phyloP scores from a whole-genome alignment of 1,139 yeast genomes.

The Saccharomycopsis phalli region DNA sequence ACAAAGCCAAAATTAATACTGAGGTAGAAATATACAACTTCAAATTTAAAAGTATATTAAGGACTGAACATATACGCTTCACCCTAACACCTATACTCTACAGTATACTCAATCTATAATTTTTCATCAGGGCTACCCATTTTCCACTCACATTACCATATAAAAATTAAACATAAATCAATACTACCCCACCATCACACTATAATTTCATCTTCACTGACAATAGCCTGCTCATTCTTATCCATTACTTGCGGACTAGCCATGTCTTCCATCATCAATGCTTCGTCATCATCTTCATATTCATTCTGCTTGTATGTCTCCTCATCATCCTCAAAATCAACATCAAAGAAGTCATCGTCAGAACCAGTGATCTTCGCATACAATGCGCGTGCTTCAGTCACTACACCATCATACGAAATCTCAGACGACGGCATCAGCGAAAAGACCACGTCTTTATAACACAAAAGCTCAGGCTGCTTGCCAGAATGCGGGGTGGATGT shows the following conservation, averaged over 20 bases:
- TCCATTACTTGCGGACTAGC: neutral
- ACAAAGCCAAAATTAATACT: too few relatives aligned
- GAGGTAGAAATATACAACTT: too few relatives aligned
- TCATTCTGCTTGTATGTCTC: constrained; percentile 28
- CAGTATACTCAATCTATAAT: too few relatives aligned
- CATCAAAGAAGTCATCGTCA: constrained; percentile 91
- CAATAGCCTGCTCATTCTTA: constrained; percentile 14
- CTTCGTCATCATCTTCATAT: constrained; percentile 13
- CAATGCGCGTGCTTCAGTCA: constrained; percentile 69
- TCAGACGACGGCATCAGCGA: constrained; percentile 73
- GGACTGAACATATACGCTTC: too few relatives aligned
- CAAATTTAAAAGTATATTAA: too few relatives aligned
- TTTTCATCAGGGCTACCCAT: too few relatives aligned
- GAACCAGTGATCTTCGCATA: constrained; percentile 79
- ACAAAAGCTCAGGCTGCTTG: neutral
- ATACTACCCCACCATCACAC: neutral
- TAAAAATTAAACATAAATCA: neutral
- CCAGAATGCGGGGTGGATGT: constrained; percentile 48
- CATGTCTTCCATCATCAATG: constrained; percentile 15
- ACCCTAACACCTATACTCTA: too few relatives aligned
- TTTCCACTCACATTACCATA: too few relatives aligned
- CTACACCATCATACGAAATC: constrained; percentile 81
- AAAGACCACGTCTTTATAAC: constrained; percentile 36
- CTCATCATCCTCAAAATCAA: constrained; percentile 92
- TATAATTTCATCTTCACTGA: constrained; percentile 19